These are phyloP conservation scores for Phytophthora colocasiae DNA, from an alignment of 352 stramenopile genomes.

Conservation along the genomic window DNA sequence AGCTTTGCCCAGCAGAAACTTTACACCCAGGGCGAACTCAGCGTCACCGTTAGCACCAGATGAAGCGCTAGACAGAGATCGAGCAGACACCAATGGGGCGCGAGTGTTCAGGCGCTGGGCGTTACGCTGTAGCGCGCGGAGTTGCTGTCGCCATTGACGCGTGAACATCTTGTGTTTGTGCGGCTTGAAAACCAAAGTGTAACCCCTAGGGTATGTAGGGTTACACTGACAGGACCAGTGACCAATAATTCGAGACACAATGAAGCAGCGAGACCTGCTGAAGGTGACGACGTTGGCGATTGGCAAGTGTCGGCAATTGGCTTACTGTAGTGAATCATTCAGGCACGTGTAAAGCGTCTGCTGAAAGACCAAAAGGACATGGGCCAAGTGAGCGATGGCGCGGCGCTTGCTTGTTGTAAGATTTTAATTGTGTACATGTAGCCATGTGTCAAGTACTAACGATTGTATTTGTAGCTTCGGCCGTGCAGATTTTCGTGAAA, in stretches of 20 bases:
- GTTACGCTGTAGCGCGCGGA: slow-evolving; percentile 24
- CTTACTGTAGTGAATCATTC: not conserved
- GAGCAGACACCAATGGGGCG: slow-evolving; percentile 5
- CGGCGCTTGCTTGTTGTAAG: slow-evolving; percentile 55
- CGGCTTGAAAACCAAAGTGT: slow-evolving; percentile 10
- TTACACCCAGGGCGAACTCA: slow-evolving; percentile 70
- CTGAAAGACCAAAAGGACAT: slow-evolving; percentile 77
- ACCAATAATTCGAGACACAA: slow-evolving; percentile 15
- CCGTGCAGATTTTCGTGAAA: slow-evolving; percentile 65
- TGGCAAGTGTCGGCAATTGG: not conserved
- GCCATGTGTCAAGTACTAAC: slow-evolving; percentile 1
- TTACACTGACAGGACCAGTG: not conserved
- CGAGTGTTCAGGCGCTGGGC: slow-evolving; percentile 8
- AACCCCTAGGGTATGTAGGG: not conserved
- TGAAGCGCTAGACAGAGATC: slow-evolving; percentile 13
- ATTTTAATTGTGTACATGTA: not conserved
- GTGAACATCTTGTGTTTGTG: slow-evolving; percentile 18
- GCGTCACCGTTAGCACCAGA: slow-evolving; percentile 35
- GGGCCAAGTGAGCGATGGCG: slow-evolving; percentile 67
- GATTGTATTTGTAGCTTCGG: slow-evolving; percentile 41
- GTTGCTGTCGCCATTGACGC: slow-evolving; percentile 12
- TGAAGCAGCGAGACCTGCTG: slow-evolving; percentile 58
- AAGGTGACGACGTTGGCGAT: slow-evolving; percentile 45
- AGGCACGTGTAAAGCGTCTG: slow-evolving; percentile 74
- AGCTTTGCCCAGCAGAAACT: slow-evolving; percentile 60